Base-by-base conservation (phyloP, 176 grass and related monocot genomes). In the Hsuehochloa calcarea region DNA sequence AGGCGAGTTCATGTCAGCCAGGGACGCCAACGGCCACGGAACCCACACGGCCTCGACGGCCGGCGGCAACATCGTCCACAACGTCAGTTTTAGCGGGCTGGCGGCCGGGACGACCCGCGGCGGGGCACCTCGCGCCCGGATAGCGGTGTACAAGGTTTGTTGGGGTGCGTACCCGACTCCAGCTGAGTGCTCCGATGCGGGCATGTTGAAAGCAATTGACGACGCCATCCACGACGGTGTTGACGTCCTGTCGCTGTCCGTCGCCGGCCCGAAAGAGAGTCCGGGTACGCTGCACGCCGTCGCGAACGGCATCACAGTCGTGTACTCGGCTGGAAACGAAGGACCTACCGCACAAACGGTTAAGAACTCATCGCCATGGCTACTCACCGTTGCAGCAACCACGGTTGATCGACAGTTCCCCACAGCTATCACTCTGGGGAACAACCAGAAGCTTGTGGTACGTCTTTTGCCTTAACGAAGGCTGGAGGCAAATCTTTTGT, bases 381-480 rank as follows among this genome's bases (percentile, higher is more conserved):
- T 94, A 8, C 10, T 89, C 1, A 91, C 92, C 0, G 86, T 91
- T 1, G 92, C 52, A 0, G 92, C 92, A 5, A 87, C 86, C 39
- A 89, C 92, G 0, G 39, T 82, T 10, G 92, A 94, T 55, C 62
- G 92, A 27, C 16, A 75, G 0, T 85, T 94, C 64, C 54, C 47
- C 3, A 77, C 73, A 3, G 27, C 9, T 9, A 16, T 94, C 71
- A 87, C 54, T 26, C 89, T 94, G 1, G 80, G 80, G 19, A 37
- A 23, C 16, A 44, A 22, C 26, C 26, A 35, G 11, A 46, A 17
- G 20, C 4, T 80, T 66, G 61, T 80, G 77, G 77, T 80, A 65
- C 10, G 31, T 34, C 31, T 34, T 34, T 34, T n/a, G n/a, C n/a
- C n/a, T n/a, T n/a, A n/a, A n/a, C n/a, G n/a, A n/a, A n/a, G n/a